Conservation (phyloP, 805 yeast species). For the Cyberlindnera americana region DNA sequence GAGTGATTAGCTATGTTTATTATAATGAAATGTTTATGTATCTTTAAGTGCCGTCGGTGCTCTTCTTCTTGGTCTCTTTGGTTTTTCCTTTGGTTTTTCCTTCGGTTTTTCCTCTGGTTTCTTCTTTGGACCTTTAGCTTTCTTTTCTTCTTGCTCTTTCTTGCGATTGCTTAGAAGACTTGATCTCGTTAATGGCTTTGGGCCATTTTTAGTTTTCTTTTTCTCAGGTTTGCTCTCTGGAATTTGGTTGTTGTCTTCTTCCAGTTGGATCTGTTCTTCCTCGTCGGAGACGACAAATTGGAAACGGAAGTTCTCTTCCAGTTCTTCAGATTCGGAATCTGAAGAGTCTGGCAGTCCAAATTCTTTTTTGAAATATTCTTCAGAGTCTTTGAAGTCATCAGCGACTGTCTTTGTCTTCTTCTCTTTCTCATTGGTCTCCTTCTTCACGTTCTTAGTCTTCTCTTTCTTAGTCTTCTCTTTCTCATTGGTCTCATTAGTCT, state of each 20-base stretch:
- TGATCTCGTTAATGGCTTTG: conserved; percentile 9
- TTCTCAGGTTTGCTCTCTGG: not conserved
- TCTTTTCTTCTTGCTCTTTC: not conserved
- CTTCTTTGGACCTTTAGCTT: not conserved
- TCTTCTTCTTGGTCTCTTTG: conserved; percentile 2
- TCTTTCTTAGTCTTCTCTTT: too few relatives aligned
- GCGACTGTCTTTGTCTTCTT: too few relatives aligned
- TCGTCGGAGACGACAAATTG: conserved; percentile 15
- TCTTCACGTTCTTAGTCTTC: too few relatives aligned
- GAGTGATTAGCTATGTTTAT: conserved; percentile 37
- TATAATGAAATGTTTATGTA: not conserved
- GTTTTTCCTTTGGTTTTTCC: not conserved
- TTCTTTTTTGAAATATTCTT: conserved; percentile 9
- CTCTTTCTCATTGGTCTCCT: not conserved
- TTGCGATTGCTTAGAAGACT: conserved; percentile 3
- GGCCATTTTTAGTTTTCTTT: not conserved
- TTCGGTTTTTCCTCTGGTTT: not conserved
- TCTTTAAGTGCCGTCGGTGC: conserved; percentile 8
- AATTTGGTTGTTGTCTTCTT: conserved; percentile 8
- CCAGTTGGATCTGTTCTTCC: conserved; percentile 18
- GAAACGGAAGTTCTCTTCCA: conserved; percentile 5
- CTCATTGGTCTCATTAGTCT: too few relatives aligned
- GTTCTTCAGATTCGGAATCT: not conserved
- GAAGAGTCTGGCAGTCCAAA: conserved; percentile 8
- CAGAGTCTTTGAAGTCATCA: conserved; percentile 7